Evolutionary conservation across 2,329 filamentous ascomycete species (phyloP).

Genomic region (Trichophyton simii): DNA sequence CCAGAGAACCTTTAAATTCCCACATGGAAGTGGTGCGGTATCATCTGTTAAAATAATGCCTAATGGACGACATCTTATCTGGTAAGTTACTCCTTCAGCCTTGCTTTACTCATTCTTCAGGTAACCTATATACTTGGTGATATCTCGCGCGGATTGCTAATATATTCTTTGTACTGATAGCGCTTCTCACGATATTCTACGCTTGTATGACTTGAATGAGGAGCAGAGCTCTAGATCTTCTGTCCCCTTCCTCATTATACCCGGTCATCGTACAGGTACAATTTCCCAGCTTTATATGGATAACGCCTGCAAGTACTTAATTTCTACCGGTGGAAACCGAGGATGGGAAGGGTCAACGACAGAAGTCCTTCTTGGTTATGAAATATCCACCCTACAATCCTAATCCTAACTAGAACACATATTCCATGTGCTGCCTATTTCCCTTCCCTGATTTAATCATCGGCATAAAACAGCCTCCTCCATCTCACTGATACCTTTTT

Average conservation of each 20-base stretch:
- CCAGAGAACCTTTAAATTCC: constrained; percentile 72
- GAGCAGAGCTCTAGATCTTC: constrained; percentile 55
- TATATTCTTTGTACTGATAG: constrained; percentile 31
- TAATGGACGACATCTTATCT: constrained; percentile 83
- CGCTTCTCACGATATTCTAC: constrained; percentile 83
- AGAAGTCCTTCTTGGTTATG: constrained; percentile 86
- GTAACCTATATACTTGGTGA: too few relatives aligned
- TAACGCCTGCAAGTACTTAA: constrained; percentile 76
- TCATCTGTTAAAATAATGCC: constrained; percentile 82
- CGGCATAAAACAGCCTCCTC: neutral
- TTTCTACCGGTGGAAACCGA: constrained; percentile 79
- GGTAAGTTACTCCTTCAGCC: constrained; percentile 37
- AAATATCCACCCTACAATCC: constrained; percentile 49
- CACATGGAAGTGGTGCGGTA: constrained; percentile 75
- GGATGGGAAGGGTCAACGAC: constrained; percentile 90
- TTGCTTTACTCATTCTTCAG: too few relatives aligned
- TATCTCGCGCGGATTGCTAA: neutral
- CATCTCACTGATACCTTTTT: neutral
- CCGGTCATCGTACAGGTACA: constrained; percentile 76
- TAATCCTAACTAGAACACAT: neutral
- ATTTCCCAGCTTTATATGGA: constrained; percentile 80
- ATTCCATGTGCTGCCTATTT: neutral
- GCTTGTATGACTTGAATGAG: constrained; percentile 75
- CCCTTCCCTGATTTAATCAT: neutral
- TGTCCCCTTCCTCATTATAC: constrained; percentile 91